A percentile compares a stretch with the other conserved stretches of the same genome.
phyloP scores from a whole-genome alignment of 2,329 filamentous ascomycete species.

The Cladobotryum mycophilum region DNA sequence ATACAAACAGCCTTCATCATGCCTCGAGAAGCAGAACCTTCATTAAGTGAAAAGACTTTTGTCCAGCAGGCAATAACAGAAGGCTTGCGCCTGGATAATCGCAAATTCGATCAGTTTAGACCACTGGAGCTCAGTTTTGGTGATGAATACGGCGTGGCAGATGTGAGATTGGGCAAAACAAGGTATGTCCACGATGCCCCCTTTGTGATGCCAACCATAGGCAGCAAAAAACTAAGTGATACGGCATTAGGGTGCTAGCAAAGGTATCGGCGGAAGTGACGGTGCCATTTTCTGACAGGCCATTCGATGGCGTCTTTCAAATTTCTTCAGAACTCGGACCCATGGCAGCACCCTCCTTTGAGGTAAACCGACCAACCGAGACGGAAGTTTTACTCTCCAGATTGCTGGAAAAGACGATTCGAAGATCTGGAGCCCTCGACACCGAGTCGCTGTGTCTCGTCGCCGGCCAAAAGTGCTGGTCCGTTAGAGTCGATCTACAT shows the following conservation, averaged over 20 bases:
- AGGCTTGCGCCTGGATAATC: constrained; percentile 76
- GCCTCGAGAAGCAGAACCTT: constrained; percentile 89
- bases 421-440: constrained; percentile 85
- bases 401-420: constrained; percentile 87
- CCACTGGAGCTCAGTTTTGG: constrained; percentile 74
- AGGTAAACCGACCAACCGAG: constrained; percentile 76
- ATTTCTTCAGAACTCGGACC: constrained; percentile 87
- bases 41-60: constrained; percentile 82
- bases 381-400: constrained; percentile 81
- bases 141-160: constrained; percentile 83
- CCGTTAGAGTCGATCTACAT: constrained; percentile 84
- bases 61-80: constrained; percentile 76
- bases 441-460: constrained; percentile 94
- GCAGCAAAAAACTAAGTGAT: neutral
- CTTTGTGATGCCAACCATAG: neutral
- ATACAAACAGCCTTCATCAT: constrained; percentile 43
- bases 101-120: constrained; percentile 73
- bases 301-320: constrained; percentile 91
- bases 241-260: constrained; percentile 60
- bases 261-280: constrained; percentile 85
- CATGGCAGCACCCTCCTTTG: constrained; percentile 86
- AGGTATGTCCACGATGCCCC: constrained; percentile 47
- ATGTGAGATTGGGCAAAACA: constrained; percentile 84
- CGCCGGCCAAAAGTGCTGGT: constrained; percentile 86
- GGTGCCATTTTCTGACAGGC: constrained; percentile 77